phyloP scores from a whole-genome alignment of 148 eudicot genomes.

The Fagopyrum esculentum region DNA sequence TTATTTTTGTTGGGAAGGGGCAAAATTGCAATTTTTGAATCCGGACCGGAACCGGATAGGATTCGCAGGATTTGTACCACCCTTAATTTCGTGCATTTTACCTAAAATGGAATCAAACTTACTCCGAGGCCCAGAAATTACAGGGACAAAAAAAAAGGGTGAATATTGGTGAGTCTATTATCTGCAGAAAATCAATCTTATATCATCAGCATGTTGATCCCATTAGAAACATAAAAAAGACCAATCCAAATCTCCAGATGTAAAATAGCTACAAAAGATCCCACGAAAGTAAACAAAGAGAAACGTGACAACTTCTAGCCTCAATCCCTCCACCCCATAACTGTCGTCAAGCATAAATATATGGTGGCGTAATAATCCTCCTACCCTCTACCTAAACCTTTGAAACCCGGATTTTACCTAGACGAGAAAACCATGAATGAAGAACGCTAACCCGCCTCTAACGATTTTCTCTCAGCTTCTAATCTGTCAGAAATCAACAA shows the following conservation, averaged over 20 bases:
- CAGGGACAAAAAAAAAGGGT: background rate
- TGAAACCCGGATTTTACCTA: background rate
- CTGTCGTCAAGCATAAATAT: background rate
- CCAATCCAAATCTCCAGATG: background rate
- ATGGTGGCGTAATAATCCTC: background rate
- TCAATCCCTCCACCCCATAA: background rate
- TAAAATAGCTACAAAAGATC: conserved; percentile 10
- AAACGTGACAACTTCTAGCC: background rate
- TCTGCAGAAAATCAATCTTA: background rate
- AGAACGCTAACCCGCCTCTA: background rate
- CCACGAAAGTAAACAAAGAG: background rate
- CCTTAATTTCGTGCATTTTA: no score
- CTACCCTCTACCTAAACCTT: no score
- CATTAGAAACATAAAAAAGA: background rate
- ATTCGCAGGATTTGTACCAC: no score
- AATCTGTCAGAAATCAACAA: conserved; percentile 2
- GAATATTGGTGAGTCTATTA: background rate
- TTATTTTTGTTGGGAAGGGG: no score
- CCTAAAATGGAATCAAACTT: no score
- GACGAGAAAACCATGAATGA: background rate
- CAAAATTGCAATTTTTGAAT: no score
- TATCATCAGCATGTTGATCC: conserved; percentile 1
- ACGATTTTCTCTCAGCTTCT: background rate
- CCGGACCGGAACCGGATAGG: no score
- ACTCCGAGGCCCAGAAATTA: background rate